Evolutionary conservation across 2,329 filamentous ascomycete species (phyloP), one percentile per base, ranked within the genome.

Genomic region (Leptographium wingfieldii): DNA sequence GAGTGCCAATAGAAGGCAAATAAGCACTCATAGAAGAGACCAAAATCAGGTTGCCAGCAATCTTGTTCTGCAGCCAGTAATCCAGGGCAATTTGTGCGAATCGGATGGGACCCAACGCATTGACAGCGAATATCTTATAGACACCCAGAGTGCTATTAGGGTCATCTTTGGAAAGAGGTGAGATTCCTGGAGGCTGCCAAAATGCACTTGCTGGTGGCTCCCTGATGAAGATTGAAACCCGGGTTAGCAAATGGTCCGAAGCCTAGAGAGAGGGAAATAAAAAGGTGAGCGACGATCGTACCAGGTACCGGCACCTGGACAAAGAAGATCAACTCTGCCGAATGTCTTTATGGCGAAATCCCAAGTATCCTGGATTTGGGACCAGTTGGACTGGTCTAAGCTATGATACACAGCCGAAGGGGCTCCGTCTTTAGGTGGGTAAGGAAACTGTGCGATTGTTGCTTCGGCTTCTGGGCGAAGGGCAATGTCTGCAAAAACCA

Each of bases 301-400:
- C 52, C 33, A 59, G 38, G 66, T 54, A 0, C 66, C 65, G 6
- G 66, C 66, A 0, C 64, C 65, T 6, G 63, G 61, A 22, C 61
- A 56, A 0, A 67, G 57, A 22, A 67, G 61, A 9, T 67, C 65
- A 55, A 65, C 16, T 7, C 54, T 58, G 12, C 55, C 54, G 33
- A 65, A 67, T 1, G 43, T 59, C 10, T 59, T 29, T 1, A 67
- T 58, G 3, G 62, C 53, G 0, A 58, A 61, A 5, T 67, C 62
- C 67, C 66, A 69, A 1, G 68, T 35, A 1, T 61, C 35, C 2
- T 57, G 65, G 52, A 71, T 56, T 54, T 74, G 66, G 3, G 68
- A 63, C 72, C 72, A 75, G 27, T 71, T 72, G 25, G 67, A 60
- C 16, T 75, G 68, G 57, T 75, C 68, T 4, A 70, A 73, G 60